Conservation (phyloP, 352 stramenopile species). For the Blastocystis sp. region DNA sequence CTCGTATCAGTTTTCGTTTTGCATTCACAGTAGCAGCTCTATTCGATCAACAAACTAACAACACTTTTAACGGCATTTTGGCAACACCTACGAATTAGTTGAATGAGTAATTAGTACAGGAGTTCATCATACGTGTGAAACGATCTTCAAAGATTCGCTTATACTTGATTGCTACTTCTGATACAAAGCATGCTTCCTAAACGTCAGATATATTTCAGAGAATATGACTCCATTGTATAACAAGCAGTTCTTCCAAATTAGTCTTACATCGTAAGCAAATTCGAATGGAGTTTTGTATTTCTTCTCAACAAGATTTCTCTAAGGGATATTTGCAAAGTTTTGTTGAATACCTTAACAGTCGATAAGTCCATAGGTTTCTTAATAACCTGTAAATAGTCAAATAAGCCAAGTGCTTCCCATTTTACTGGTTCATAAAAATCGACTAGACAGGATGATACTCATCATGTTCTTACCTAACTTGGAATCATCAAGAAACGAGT, state of each 20-base stretch:
- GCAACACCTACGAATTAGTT: conserved; percentile 15
- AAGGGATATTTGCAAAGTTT: not conserved
- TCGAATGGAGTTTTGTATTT: conserved; percentile 41
- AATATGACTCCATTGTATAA: conserved; percentile 26
- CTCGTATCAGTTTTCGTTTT: conserved; percentile 8
- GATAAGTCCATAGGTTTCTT: conserved; percentile 60
- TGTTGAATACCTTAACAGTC: not conserved
- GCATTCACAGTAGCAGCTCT: not conserved
- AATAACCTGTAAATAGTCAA: conserved; percentile 25
- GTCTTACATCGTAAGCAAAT: conserved; percentile 58
- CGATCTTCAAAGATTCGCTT: conserved; percentile 26
- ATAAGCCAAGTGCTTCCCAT: conserved; percentile 42
- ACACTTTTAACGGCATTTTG: conserved; percentile 1
- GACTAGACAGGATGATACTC: not conserved
- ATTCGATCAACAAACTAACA: not conserved
- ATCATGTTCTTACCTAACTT: not conserved
- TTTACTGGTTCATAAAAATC: conserved; percentile 56
- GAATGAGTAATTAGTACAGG: not conserved
- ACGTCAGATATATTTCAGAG: not conserved
- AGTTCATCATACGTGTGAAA: conserved; percentile 14
- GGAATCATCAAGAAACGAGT: not conserved
- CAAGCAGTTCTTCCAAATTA: conserved; percentile 55
- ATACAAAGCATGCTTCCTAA: conserved; percentile 8
- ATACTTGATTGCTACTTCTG: conserved; percentile 38
- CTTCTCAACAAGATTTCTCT: conserved; percentile 10